Evolutionary conservation across 371 early-diverging fungal species (phyloP), one percentile per base, ranked within the genome.

Genomic region (Dichotomocladium elegans): DNA sequence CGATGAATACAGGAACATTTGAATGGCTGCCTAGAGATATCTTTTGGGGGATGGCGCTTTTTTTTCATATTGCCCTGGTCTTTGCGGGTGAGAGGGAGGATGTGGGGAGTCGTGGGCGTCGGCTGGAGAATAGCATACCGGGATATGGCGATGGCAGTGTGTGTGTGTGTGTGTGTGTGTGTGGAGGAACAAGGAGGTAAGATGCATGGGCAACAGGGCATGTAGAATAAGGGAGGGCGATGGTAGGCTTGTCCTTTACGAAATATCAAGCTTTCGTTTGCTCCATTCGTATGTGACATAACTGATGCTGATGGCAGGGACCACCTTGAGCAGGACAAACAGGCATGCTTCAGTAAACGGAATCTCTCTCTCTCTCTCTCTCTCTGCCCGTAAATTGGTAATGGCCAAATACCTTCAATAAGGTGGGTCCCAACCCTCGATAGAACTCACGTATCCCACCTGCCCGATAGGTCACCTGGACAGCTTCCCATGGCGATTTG

Each of bases 391-490:
- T 48, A 19, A 51, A 42, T 33, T 17, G 33, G n/a, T n/a, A 22
- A 15, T 3, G 22, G 7, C 8, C 30, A 22, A 28, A 30, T 67
- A 86, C 86, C 78, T 89, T 87, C 37, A 83, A 52, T 31, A 91
- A 61, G 14, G 89, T 86, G 5, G 91, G 90, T 5, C 75, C 80
- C 37, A 91, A 66, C 8, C 96, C 96, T 64, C 86, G 90, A 87
- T 93, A 96, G 54, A 96, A 81, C 2, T 90, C 90, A 3, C 73
- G 53, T n/a, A 85, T 57, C 7, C 93, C 93, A 37, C 90, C 93
- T 25, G 79, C 70, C 41, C 64, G 68, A 12, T 77, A 86, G 3
- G 88, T 87, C 43, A 77, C 74, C 31, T 72, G 61, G 24, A 85
- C 76, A 5, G 81, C 88, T 51, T 90, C 87, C 66, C 84, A 71